These are phyloP conservation scores for Neurospora sp. DNA, from an alignment of 2,329 filamentous ascomycete genomes.

Conservation along the genomic window DNA sequence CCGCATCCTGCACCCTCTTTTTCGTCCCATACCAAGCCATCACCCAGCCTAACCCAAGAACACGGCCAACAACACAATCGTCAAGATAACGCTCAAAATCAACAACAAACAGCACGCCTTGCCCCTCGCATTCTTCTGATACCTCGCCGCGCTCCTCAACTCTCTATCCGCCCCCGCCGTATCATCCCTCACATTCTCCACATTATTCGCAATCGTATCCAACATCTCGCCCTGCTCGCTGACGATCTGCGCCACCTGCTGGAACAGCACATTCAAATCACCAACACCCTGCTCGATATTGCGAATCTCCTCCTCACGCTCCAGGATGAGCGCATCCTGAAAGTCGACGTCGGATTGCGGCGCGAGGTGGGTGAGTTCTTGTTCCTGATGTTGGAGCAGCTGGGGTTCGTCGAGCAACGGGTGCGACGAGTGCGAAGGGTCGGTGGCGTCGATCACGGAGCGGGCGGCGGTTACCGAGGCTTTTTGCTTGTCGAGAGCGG, in stretches of 20 bases:
- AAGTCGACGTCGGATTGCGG: constrained; percentile 95
- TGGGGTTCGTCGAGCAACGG: constrained; percentile 29
- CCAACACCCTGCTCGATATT: constrained; percentile 96
- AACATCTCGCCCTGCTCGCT: constrained; percentile 85
- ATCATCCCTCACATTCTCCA: constrained; percentile 71
- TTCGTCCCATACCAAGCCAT: constrained; percentile 1
- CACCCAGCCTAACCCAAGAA: constrained; percentile 51
- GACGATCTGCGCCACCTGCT: constrained; percentile 96
- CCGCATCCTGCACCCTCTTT: background rate
- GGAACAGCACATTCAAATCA: constrained; percentile 92
- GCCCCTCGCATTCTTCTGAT: constrained; percentile 91
- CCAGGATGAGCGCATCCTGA: constrained; percentile 88
- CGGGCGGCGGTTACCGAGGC: constrained; percentile 76
- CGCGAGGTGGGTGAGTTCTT: constrained; percentile 72
- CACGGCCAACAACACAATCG: constrained; percentile 81
- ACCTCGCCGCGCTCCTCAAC: constrained; percentile 72
- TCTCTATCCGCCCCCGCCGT: constrained; percentile 80
- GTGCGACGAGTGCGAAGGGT: constrained; percentile 11
- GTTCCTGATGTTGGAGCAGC: constrained; percentile 53
- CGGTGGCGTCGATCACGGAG: constrained; percentile 55
- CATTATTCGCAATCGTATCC: constrained; percentile 79
- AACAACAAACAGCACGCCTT: constrained; percentile 89
- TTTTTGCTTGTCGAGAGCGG: constrained; percentile 85
- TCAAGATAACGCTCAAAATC: constrained; percentile 78
- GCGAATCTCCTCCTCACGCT: constrained; percentile 92